A percentile compares a stretch with the other conserved stretches of the same genome.
These are phyloP conservation scores for Trichosanthes cucumerina DNA, from an alignment of 306 rosid species.

Conservation along the genomic window DNA sequence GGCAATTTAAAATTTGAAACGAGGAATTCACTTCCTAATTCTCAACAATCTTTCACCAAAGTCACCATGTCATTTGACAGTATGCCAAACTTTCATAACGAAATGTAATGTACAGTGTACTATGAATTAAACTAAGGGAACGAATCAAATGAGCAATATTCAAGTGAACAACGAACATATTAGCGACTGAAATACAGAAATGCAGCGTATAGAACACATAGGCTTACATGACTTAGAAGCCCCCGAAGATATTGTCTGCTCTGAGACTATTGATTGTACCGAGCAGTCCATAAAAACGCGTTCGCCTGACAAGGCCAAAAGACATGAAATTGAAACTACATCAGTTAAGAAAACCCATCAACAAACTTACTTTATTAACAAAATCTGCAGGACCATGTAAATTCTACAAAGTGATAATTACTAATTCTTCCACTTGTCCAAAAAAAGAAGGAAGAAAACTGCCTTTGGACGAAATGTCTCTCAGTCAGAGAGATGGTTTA, in stretches of 20 bases:
- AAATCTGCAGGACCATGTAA: neutral
- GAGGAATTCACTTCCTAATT: neutral
- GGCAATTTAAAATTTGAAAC: neutral
- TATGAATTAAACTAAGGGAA: neutral
- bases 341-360: neutral
- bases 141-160: neutral
- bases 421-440: neutral
- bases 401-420: neutral
- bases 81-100: neutral
- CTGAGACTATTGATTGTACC: constrained; percentile 49
- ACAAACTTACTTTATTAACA: neutral
- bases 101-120: neutral
- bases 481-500: neutral
- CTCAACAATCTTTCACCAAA: neutral
- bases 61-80: neutral
- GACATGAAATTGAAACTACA: neutral
- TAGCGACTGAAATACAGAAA: constrained; percentile 1
- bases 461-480: neutral
- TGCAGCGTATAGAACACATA: neutral
- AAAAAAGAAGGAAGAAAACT: neutral
- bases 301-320: constrained; percentile 52
- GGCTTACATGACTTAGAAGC: constrained; percentile 71
- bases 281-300: constrained; percentile 58
- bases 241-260: constrained; percentile 67
- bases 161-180: neutral